Conservation (phyloP, 805 yeast genomes). For the Starmerella potacharoeniae region DNA sequence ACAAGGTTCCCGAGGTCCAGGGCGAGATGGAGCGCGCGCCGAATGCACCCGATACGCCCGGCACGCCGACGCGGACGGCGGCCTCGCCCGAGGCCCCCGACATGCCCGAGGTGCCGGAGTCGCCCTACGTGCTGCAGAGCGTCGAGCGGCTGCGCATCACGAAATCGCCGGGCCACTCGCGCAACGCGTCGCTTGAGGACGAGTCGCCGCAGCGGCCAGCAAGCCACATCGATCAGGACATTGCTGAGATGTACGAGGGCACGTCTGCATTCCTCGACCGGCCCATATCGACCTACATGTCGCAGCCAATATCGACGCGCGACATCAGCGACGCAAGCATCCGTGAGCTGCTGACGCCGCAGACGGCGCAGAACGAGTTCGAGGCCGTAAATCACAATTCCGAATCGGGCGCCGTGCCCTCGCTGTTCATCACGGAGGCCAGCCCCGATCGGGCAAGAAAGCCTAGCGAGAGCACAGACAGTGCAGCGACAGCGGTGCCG, state of each 20-base stretch:
- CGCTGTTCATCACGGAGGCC: constrained; percentile 12
- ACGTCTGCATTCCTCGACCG: constrained; percentile 24
- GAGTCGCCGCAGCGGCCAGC: background rate
- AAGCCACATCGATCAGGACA: constrained; percentile 23
- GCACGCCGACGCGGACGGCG: too few species aligned
- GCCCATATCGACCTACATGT: constrained; percentile 25
- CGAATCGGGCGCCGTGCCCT: constrained; percentile 4
- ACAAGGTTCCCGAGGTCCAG: constrained; percentile 13
- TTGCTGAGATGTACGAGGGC: constrained; percentile 27
- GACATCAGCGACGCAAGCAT: constrained; percentile 20
- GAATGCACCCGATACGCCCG: background rate
- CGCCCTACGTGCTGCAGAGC: background rate
- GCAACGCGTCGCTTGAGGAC: constrained; percentile 1
- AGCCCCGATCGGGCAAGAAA: constrained; percentile 8
- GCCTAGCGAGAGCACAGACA: background rate
- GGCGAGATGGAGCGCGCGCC: background rate
- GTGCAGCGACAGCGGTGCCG: background rate
- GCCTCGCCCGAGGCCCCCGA: background rate
- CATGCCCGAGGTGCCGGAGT: background rate
- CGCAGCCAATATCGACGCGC: constrained; percentile 13
- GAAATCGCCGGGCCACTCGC: constrained; percentile 11
- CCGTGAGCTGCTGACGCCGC: constrained; percentile 24
- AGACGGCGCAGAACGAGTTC: constrained; percentile 12
- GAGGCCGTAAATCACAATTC: background rate
- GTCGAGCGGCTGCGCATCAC: constrained; percentile 4